phyloP scores from a whole-genome alignment of 495 filamentous ascomycete genomes.

The Aspergillus taichungensis region DNA sequence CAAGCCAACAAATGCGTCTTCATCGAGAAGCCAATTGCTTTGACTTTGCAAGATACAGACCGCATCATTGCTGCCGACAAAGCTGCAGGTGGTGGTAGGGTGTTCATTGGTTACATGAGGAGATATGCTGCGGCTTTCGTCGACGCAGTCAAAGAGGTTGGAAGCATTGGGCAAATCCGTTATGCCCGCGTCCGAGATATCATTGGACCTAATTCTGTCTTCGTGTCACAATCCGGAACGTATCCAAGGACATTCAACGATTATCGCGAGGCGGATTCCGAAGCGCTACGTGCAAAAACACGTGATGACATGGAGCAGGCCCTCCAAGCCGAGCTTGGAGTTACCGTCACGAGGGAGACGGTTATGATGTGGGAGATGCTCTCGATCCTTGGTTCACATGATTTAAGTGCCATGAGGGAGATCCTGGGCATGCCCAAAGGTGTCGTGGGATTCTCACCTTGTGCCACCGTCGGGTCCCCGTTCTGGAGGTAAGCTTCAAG shows the following conservation, averaged over 20 bases:
- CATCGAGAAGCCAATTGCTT: conserved; percentile 39
- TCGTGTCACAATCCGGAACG: conserved; percentile 36
- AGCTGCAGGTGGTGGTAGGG: conserved; percentile 13
- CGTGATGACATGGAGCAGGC: conserved; percentile 9
- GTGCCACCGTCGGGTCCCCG: no score
- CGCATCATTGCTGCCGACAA: conserved; percentile 26
- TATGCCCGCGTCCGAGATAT: conserved; percentile 40
- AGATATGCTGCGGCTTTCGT: conserved; percentile 34
- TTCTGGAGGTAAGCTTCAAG: no score
- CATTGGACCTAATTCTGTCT: conserved; percentile 32
- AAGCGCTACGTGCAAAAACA: conserved; percentile 5
- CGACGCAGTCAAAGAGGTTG: conserved; percentile 28
- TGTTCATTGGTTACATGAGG: conserved; percentile 42
- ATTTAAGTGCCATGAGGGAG: conserved; percentile 39
- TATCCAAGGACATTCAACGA: conserved; percentile 30
- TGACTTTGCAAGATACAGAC: conserved; percentile 16
- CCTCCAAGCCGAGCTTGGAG: conserved; percentile 1
- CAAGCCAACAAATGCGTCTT: conserved; percentile 29
- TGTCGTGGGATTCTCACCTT: conserved; percentile 6
- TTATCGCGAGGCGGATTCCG: conserved; percentile 11
- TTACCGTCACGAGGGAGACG: background rate
- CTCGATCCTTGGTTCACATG: conserved; percentile 33
- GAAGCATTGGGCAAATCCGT: conserved; percentile 20
- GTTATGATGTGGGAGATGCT: conserved; percentile 16
- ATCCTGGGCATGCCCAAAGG: conserved; percentile 21